Evolutionary conservation across 2,329 filamentous ascomycete species (phyloP), one percentile per base, ranked within the genome.

Genomic region (Karstenula rhodostoma): DNA sequence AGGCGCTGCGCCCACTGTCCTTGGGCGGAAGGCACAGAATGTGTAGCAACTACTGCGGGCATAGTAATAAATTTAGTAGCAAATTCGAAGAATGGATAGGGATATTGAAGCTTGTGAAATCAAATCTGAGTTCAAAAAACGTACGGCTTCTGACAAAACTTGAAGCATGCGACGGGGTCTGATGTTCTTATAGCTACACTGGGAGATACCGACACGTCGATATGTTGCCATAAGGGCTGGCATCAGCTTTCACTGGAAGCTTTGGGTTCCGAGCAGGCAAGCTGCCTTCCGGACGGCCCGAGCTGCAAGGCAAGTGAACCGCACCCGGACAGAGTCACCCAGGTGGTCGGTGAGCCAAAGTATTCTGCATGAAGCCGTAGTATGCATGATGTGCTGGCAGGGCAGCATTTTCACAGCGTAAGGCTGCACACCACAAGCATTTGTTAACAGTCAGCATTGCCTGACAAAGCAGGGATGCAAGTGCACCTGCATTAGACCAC

Each of bases 1-100:
- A 77, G 73, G 52, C 70, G 69, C 48, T 73, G 60, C 7, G 67
- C 61, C 69, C 70, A 73, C n/a, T 65, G 52, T 50, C 61, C 62
- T 46, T 55, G 62, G 44, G 63, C 58, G 32, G 67, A 13, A 23
- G 40, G 27, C n/a, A 10, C 29, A 22, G 27, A 13, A 22, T 32
- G 27, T 4, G 40, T 10, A 22, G 23, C 27, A 17, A 25, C 19
- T 5, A 15, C 35, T 42, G 50, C 50, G 42, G 50, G 58, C 70
- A 73, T 74, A 42, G 50, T 65, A 56, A 51, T 12, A 54, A 40
- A 2, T 4, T 56, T 57, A 32, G 10, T 29, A 19, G 47, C 0
- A 33, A 12, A 32, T 17, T 19, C 1, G 25, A 15, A 33, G 13
- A 22, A 22, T 7, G 4, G 27, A 22, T 44, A 44, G 19, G n/a